These are phyloP conservation scores for Botryotinia globosa DNA, from an alignment of 2,329 filamentous ascomycete species.

Conservation along the genomic window DNA sequence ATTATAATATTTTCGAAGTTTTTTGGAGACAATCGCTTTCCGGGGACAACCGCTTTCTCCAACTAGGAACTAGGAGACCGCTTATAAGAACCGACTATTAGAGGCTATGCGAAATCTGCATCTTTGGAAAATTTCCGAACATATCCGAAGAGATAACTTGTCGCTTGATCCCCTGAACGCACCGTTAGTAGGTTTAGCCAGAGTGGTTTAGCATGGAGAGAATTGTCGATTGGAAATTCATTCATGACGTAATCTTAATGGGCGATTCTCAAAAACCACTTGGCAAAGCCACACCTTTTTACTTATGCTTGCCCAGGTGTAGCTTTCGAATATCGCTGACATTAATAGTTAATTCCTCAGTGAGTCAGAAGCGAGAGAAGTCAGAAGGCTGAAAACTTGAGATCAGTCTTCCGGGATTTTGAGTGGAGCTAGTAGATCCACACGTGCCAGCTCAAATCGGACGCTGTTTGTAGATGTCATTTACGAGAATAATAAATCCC, in stretches of 20 bases:
- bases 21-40: too few relatives aligned
- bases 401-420: background rate
- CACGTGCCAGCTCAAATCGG: background rate
- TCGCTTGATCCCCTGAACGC: background rate
- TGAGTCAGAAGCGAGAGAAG: background rate
- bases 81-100: too few relatives aligned
- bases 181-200: background rate
- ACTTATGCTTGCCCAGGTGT: background rate
- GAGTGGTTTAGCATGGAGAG: background rate
- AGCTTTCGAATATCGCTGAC: background rate
- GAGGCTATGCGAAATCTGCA: background rate
- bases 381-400: background rate
- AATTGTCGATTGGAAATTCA: too few relatives aligned
- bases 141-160: background rate
- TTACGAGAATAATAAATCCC: background rate
- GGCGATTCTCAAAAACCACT: background rate
- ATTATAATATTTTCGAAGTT: too few relatives aligned
- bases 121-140: background rate
- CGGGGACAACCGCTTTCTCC: too few relatives aligned
- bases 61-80: too few relatives aligned
- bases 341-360: background rate
- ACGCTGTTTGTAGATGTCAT: background rate
- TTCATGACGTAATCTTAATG: background rate
- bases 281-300: background rate
- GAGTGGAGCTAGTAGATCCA: background rate